These are phyloP conservation scores for Paramecium sexaurelia DNA, from an alignment of 73 alveolate species.

Conservation along the genomic window DNA sequence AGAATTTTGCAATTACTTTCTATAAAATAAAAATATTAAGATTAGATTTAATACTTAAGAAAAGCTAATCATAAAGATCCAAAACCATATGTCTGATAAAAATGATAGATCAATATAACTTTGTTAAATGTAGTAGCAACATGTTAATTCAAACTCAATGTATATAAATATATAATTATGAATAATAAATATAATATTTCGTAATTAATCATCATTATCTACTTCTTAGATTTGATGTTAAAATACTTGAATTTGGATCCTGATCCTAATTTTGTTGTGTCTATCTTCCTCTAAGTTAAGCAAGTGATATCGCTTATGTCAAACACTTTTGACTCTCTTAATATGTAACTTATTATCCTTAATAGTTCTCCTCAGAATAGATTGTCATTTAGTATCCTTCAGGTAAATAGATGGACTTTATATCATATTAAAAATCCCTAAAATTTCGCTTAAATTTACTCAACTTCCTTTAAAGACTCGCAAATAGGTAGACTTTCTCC, in stretches of 20 bases:
- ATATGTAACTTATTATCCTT: slow-evolving; percentile 12
- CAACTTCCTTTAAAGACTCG: slow-evolving; percentile 24
- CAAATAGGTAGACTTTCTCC: slow-evolving; percentile 16
- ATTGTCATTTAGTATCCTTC: slow-evolving; percentile 12
- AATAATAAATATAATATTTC: background rate
- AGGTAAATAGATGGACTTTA: background rate
- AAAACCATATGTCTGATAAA: too few species aligned
- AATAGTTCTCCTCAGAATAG: background rate
- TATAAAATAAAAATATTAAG: too few species aligned
- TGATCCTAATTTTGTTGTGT: background rate
- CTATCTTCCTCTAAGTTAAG: background rate
- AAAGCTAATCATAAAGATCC: too few species aligned
- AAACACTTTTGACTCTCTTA: background rate
- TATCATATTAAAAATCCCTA: slow-evolving; percentile 19
- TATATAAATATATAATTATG: too few species aligned
- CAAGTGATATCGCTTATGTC: background rate
- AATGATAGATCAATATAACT: too few species aligned
- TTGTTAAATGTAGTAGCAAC: too few species aligned
- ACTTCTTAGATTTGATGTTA: background rate
- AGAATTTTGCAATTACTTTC: background rate
- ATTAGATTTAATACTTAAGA: background rate
- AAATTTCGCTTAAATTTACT: background rate
- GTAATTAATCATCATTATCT: background rate
- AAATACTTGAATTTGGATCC: background rate
- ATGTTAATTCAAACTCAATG: too few species aligned